A percentile compares a stretch with the other conserved stretches of the same genome.
These are phyloP conservation scores for Maudiozyma humilis DNA, from an alignment of 1,139 yeast species.

Conservation along the genomic window DNA sequence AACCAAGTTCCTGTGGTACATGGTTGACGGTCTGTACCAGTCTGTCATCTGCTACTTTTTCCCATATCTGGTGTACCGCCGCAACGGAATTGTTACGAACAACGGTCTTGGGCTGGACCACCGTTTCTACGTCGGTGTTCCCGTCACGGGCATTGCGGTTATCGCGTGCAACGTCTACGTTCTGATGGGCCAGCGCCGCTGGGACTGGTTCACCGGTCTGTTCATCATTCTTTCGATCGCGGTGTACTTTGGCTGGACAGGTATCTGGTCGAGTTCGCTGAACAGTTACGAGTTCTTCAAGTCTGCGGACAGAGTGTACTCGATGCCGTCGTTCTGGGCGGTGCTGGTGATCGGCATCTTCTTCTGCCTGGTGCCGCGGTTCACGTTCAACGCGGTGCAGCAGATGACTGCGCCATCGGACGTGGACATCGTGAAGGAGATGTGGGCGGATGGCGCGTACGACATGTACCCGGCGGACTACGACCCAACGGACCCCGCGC, in stretches of 20 bases:
- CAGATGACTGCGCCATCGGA: slow-evolving; percentile 66
- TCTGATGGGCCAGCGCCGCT: slow-evolving; percentile 71
- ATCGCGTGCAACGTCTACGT: slow-evolving; percentile 74
- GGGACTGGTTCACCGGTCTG: slow-evolving; percentile 86
- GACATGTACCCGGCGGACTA: slow-evolving; percentile 48
- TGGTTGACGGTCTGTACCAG: slow-evolving; percentile 84
- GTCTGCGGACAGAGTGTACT: slow-evolving; percentile 66
- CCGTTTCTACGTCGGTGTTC: slow-evolving; percentile 77
- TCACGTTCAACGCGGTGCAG: slow-evolving; percentile 53
- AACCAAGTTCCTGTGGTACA: slow-evolving; percentile 70
- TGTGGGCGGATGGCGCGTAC: slow-evolving; percentile 51
- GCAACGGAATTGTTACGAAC: slow-evolving; percentile 47
- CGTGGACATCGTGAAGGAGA: slow-evolving; percentile 79
- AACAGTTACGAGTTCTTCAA: slow-evolving; percentile 66
- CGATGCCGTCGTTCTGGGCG: slow-evolving; percentile 76
- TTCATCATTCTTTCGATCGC: slow-evolving; percentile 57
- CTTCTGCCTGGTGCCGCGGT: slow-evolving; percentile 70
- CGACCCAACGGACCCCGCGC: slow-evolving; percentile 55
- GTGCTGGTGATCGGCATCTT: slow-evolving; percentile 63
- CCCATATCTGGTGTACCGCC: slow-evolving; percentile 64
- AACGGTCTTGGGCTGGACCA: slow-evolving; percentile 70
- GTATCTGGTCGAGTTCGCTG: slow-evolving; percentile 67
- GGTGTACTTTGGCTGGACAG: slow-evolving; percentile 78
- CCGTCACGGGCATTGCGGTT: slow-evolving; percentile 72
- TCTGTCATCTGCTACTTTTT: slow-evolving; percentile 78